A percentile compares a stretch with the other conserved stretches of the same genome.
Evolutionary conservation across 106 monocot genomes (phyloP).

Genomic region (Triglochin maritima): DNA sequence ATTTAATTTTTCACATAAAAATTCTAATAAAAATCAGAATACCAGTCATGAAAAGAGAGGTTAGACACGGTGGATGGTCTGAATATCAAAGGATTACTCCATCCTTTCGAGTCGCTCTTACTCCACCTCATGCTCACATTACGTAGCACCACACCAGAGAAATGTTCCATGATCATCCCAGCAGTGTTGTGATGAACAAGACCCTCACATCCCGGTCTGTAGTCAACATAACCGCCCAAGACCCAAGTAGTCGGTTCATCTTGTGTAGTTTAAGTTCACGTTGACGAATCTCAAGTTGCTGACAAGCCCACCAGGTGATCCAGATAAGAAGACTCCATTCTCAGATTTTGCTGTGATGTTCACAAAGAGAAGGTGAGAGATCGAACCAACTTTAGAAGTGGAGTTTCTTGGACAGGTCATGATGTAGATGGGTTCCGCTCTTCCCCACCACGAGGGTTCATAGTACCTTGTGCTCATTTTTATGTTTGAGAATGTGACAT

Average conservation of each 20-base stretch:
- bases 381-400: conserved; percentile 44
- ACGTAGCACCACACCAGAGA: conserved; percentile 54
- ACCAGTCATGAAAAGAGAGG: conserved; percentile 61
- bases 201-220: conserved; percentile 77
- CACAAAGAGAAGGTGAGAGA: conserved; percentile 60
- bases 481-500: conserved; percentile 82
- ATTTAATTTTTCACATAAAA: neutral
- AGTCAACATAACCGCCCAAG: conserved; percentile 58
- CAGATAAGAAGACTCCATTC: conserved; percentile 87
- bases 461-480: conserved; percentile 88
- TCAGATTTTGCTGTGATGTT: conserved; percentile 81
- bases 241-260: conserved; percentile 55
- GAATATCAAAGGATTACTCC: conserved; percentile 65
- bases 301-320: conserved; percentile 50
- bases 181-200: conserved; percentile 59
- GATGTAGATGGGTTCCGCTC: conserved; percentile 92
- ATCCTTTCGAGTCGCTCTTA: conserved; percentile 30
- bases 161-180: conserved; percentile 83
- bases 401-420: conserved; percentile 69
- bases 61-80: conserved; percentile 48
- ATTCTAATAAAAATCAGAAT: conserved; percentile 26
- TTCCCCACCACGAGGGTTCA: conserved; percentile 95
- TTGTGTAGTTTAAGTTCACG: conserved; percentile 50
- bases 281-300: conserved; percentile 53
- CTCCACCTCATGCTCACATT: conserved; percentile 79